Conservation (phyloP, 176 grass and related monocot species). For the Poa annua region DNA sequence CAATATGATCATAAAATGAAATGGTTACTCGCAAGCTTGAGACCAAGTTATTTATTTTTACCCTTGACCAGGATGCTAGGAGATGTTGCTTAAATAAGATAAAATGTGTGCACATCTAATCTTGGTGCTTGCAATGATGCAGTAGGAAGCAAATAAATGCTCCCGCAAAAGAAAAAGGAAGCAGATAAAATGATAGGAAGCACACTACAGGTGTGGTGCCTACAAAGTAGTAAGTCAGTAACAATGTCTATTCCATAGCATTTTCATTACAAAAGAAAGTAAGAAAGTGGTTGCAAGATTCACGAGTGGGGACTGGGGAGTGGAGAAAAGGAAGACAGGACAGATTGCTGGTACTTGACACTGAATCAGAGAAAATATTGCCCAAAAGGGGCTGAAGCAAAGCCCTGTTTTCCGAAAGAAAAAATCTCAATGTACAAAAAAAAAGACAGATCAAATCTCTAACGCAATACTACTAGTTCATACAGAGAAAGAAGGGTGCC, state of each 20-base stretch:
- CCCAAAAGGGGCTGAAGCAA: background rate
- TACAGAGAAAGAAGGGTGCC: background rate
- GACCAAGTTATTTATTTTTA: no score
- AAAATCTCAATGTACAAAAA: background rate
- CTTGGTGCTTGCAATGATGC: background rate
- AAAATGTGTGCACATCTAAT: background rate
- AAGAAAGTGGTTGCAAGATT: no score
- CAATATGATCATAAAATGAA: background rate
- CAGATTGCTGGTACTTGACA: no score
- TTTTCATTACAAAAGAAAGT: no score
- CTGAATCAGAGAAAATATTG: background rate
- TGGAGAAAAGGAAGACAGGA: no score
- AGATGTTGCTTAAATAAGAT: background rate
- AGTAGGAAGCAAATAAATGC: background rate
- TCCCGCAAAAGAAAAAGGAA: no score
- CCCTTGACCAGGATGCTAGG: background rate
- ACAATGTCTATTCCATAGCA: background rate
- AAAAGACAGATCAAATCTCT: background rate
- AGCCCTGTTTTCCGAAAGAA: background rate
- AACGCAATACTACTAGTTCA: background rate
- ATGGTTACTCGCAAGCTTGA: background rate
- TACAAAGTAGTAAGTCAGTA: background rate
- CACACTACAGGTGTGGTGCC: background rate
- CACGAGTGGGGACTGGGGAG: no score
- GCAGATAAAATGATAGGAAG: no score